Evolutionary conservation across 2,329 filamentous ascomycete species (phyloP).

Genomic region (Hansfordia pulvinata): DNA sequence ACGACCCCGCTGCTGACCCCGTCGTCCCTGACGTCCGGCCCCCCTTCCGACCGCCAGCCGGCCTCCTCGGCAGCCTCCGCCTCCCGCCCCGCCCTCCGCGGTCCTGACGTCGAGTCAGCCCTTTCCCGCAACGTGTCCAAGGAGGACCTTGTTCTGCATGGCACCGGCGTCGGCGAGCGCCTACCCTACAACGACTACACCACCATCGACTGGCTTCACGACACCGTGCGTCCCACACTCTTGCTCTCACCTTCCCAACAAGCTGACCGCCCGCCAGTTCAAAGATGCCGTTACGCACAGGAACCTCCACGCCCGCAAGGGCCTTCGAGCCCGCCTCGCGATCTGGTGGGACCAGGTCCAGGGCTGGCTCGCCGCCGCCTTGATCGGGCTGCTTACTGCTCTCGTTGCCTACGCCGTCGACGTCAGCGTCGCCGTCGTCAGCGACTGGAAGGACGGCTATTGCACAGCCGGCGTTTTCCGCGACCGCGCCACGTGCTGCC

Average conservation of each 20-base stretch:
- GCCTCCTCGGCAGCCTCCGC: too few relatives aligned
- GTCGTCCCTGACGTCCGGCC: slow-evolving; percentile 8
- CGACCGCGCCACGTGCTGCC: slow-evolving; percentile 84
- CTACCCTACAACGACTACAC: slow-evolving; percentile 94
- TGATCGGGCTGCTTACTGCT: slow-evolving; percentile 75
- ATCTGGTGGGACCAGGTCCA: slow-evolving; percentile 74
- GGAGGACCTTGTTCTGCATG: too few relatives aligned
- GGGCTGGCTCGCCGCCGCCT: slow-evolving; percentile 79
- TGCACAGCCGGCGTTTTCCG: slow-evolving; percentile 81
- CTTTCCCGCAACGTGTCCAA: slow-evolving; percentile 66
- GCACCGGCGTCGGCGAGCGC: slow-evolving; percentile 69
- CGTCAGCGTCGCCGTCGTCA: slow-evolving; percentile 83
- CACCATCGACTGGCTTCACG: slow-evolving; percentile 98
- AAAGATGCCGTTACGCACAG: slow-evolving; percentile 90
- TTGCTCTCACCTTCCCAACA: too few relatives aligned
- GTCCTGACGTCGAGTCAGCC: slow-evolving; percentile 27
- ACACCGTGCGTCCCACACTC: too few relatives aligned
- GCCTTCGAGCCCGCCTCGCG: slow-evolving; percentile 58
- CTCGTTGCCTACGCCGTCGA: slow-evolving; percentile 80
- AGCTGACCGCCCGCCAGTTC: too few relatives aligned
- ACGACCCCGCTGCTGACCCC: slow-evolving; percentile 11
- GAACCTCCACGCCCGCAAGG: slow-evolving; percentile 71
- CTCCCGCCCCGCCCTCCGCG: too few relatives aligned
- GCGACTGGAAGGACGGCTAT: slow-evolving; percentile 80
- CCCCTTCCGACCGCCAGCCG: too few relatives aligned